Evolutionary conservation across 768 basidiomycete species (phyloP), one percentile per base, ranked within the genome.

Genomic region (Mycena olivaceomarginata): DNA sequence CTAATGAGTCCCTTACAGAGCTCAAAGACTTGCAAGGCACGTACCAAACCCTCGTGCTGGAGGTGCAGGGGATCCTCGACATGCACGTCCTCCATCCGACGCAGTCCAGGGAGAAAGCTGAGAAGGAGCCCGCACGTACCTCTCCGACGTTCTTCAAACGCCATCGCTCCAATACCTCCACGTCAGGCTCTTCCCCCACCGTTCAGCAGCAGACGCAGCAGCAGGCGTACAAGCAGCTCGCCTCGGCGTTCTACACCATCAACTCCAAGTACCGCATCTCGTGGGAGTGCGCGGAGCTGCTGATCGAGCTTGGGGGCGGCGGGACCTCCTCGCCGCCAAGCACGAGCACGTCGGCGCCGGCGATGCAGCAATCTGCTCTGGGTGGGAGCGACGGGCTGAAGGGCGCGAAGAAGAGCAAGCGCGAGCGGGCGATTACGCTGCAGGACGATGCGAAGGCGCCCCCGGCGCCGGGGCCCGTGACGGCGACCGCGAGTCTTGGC

Each of bases 251-350:
- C 74, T 90, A 92, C 69, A 88, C 89, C 13, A 92, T 97, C 80
- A 94, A 94, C 64, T 88, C 91, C 25, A 94, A 92, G 81, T 98
- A 97, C 81, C 90, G 90, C n/a, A 91, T 97, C 59, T 93, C 95
- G 43, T 97, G 96, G 96, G 96, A 97, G 79, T 97, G 96, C 81
- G 97, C 97, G 0, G 95, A 95, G 81, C 86, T 98, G 31, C 89
- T 98, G 48, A 94, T 98, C 67, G 96, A 97, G 82, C 89, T 98
- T 2, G 96, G 94, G 0, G 92, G 94, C 4, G 94, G 93, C 2
- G 87, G 90, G 18, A 81, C 87, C 37, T 62, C 84, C 10, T 77
- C 81, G 56, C 80, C 81, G 20, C 87, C 88, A 6, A 75, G 86
- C 15, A 83, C 89, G 1, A 90, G 87, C 67, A 81, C 85, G 5